Percentiles rank a stretch among this genome's conserved stretches.
Evolutionary conservation across 2,329 filamentous ascomycete genomes (phyloP).

Genomic region (Taxawa tesnikishii): DNA sequence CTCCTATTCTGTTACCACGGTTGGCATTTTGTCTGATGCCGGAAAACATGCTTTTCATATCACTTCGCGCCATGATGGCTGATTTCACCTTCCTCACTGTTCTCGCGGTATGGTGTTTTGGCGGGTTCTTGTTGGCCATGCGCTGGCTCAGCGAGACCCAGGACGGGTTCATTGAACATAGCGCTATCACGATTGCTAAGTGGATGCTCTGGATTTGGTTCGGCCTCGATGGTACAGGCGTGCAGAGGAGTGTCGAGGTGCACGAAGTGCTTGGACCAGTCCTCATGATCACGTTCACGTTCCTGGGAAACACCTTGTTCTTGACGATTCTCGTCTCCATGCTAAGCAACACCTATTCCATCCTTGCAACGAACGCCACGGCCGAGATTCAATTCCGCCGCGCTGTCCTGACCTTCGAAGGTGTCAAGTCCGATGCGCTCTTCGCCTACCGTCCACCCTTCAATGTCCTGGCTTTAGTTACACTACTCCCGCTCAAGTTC

Average conservation of each 20-base stretch:
- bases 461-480: conserved; percentile 63
- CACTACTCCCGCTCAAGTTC: conserved; percentile 67
- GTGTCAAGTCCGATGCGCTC: conserved; percentile 72
- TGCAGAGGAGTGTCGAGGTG: conserved; percentile 51
- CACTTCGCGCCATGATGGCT: conserved; percentile 71
- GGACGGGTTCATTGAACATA: conserved; percentile 21
- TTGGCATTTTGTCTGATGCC: conserved; percentile 74
- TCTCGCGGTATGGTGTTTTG: conserved; percentile 71
- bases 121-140: conserved; percentile 67
- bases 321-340: conserved; percentile 83
- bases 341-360: conserved; percentile 72
- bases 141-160: conserved; percentile 60
- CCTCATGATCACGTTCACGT: conserved; percentile 74
- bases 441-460: conserved; percentile 76
- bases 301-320: conserved; percentile 77
- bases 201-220: conserved; percentile 97
- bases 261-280: conserved; percentile 68
- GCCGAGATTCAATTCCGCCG: conserved; percentile 77
- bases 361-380: conserved; percentile 61
- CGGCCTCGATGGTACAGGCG: conserved; percentile 58
- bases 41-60: conserved; percentile 74
- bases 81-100: conserved; percentile 70
- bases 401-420: conserved; percentile 71
- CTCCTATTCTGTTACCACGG: conserved; percentile 64
- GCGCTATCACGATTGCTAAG: conserved; percentile 59